Base-by-base conservation (phyloP, 2,329 filamentous ascomycete species). In the Pseudogymnoascus sp. region DNA sequence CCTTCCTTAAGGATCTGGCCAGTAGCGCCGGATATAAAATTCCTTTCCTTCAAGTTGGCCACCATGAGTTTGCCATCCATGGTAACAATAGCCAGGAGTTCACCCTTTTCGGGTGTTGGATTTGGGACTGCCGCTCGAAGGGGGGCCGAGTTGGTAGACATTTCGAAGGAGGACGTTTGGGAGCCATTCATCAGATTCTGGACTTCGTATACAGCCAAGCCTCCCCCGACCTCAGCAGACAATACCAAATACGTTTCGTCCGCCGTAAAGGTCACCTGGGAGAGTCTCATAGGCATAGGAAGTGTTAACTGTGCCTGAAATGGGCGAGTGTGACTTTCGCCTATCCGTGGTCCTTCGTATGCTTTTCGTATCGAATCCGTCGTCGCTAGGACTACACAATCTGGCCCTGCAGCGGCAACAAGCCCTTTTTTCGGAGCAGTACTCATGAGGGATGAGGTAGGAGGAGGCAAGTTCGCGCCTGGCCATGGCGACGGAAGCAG, bases 221-320 rank as follows among this genome's bases (percentile, higher is more conserved):
- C 91, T 35, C 91, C 89, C 9, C 89, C 89, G 60, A 82, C 79
- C 73, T 96, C 90, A 2, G 90, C 90, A 9, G 90, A 91, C 25
- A 97, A 78, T 36, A 96, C 82, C 63, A 99, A 78, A 67, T 88
- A 91, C 67, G 84, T 85, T 71, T 97, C 95, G 69, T 95, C 90
- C n/a, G 90, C 83, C 0, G 91, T 93, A 72, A 99, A 99, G 14
- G 87, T 86, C 18, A 99, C 80, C 72, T 99, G 94, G 9, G 91
- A 95, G 60, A 96, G 82, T 67, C 88, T 86, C 69, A 85, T 82
- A 8, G 89, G 83, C 68, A 95, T 81, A 1, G 85, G 78, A 6
- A 97, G 81, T 62, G 80, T 87, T 59, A 89, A 77, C 71, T 93
- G 85, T 2, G 92, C 88, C 63, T 84, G 77, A 68, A 95, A 95